phyloP scores from a whole-genome alignment of 306 rosid species.

The Fragaria ananassa region DNA sequence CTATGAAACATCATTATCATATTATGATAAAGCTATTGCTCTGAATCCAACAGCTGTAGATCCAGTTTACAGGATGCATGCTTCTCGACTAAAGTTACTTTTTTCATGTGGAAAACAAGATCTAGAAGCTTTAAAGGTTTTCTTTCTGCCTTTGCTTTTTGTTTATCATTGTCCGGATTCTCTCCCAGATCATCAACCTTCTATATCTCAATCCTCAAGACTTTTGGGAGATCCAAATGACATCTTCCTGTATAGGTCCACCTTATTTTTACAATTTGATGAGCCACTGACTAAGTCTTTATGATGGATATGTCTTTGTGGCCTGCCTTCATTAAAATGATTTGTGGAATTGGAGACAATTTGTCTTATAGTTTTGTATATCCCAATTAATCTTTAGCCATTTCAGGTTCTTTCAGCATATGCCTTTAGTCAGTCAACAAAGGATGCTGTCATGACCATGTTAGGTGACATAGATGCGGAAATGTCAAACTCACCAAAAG shows the following conservation, averaged over 20 bases:
- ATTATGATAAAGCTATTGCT: conserved; percentile 72
- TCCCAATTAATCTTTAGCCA: conserved; percentile 22
- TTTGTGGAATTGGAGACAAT: background rate
- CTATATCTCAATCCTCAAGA: conserved; percentile 15
- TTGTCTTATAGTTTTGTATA: background rate
- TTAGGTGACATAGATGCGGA: conserved; percentile 41
- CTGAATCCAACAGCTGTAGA: conserved; percentile 88
- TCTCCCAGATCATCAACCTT: conserved; percentile 14
- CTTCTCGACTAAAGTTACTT: conserved; percentile 88
- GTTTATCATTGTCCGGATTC: conserved; percentile 16
- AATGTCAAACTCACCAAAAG: conserved; percentile 35
- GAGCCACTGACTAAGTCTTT: background rate
- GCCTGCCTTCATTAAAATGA: background rate
- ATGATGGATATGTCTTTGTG: background rate
- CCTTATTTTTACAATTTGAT: conserved; percentile 3
- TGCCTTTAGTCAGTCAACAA: conserved; percentile 57
- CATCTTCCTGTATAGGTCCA: conserved; percentile 19
- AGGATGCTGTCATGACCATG: conserved; percentile 51
- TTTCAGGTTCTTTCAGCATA: conserved; percentile 72
- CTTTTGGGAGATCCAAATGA: conserved; percentile 10
- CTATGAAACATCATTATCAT: conserved; percentile 65
- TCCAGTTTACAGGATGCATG: conserved; percentile 97
- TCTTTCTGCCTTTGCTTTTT: background rate
- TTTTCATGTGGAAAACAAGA: conserved; percentile 58
- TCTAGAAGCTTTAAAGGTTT: conserved; percentile 72